Evolutionary conservation across 2,329 filamentous ascomycete species (phyloP).

Genomic region (Sporothrix variecibatus): DNA sequence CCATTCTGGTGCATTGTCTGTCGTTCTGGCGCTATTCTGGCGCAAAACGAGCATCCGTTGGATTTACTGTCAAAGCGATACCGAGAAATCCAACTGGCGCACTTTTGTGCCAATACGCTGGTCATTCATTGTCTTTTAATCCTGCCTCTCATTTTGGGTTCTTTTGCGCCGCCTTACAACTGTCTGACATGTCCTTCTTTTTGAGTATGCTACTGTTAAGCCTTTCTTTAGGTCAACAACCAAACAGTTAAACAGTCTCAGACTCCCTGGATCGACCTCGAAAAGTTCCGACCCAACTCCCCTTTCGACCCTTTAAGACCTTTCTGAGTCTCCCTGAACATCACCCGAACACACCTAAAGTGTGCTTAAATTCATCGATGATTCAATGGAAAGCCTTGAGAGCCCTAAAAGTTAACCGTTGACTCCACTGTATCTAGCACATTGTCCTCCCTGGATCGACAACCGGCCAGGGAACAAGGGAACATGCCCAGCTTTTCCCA

Average conservation of each 20-base stretch:
- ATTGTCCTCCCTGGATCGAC: conserved; percentile 1
- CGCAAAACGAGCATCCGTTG: background rate
- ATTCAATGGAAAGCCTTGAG: background rate
- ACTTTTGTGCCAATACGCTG: background rate
- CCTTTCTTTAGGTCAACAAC: background rate
- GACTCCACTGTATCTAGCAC: background rate
- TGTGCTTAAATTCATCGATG: background rate
- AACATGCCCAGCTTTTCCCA: background rate
- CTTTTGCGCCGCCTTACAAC: background rate
- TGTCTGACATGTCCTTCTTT: background rate
- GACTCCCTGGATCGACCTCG: conserved; percentile 9
- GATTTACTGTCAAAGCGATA: background rate
- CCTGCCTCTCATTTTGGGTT: background rate
- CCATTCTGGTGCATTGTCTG: conserved; percentile 1
- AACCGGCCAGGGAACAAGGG: background rate
- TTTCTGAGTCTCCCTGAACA: background rate
- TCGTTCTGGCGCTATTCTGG: background rate
- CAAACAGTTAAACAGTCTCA: background rate
- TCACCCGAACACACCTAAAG: background rate
- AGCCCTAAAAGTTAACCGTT: background rate
- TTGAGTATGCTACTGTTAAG: background rate
- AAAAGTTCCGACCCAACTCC: background rate
- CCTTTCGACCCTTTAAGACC: background rate
- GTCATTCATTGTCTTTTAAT: background rate
- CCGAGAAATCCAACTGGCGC: background rate